Evolutionary conservation across 1,139 yeast species (phyloP), one percentile per base, ranked within the genome.

Genomic region (Candida albicans): DNA sequence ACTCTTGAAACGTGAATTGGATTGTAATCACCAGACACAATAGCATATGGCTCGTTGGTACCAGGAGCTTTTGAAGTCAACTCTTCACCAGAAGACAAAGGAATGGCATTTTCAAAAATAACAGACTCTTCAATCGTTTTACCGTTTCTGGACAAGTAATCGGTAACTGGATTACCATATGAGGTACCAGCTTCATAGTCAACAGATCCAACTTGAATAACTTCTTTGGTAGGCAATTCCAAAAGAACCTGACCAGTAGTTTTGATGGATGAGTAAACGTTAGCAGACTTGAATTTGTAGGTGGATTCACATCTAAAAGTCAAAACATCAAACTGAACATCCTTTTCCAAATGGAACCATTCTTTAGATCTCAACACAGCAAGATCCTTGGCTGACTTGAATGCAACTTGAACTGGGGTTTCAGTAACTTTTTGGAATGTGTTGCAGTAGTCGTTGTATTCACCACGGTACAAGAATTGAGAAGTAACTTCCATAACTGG

Each of bases 1-100:
- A 90, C 95, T 66, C 96, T 85, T 33, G 96, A 87, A 52, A 93
- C 99, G 65, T 93, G 99, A 57, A 93, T 93, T 53, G 99, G 99
- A 69, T 93, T 93, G 82, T 81, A 91, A 67, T 93, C 99, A 63
- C 99, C 98, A 52, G 99, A 93, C 36, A 93, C 97, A 61, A 84
- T 87, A 51, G 97, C 99, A 64, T 95, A 95, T 36, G 96, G 90
- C 71, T 90, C 98, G 67, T 93, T 93, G 45, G 91, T 82, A 48
- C 85, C 80, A 54, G 95, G 95, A 37, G 95, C 87, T 61, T 84
- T 84, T 27, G 88, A 77, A 38, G 78, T 69, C 57, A 87, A 75
- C 55, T 79, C 84, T 55, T 93, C 87, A 55, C 86, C 84, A 48
- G 89, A 82, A 43, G 88, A 83, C 55, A 93, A 79, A 57, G 97